A percentile compares a stretch with the other conserved stretches of the same genome.
These are phyloP conservation scores for Diaporthe aspalathi DNA, from an alignment of 2,329 filamentous ascomycete genomes.

Conservation along the genomic window DNA sequence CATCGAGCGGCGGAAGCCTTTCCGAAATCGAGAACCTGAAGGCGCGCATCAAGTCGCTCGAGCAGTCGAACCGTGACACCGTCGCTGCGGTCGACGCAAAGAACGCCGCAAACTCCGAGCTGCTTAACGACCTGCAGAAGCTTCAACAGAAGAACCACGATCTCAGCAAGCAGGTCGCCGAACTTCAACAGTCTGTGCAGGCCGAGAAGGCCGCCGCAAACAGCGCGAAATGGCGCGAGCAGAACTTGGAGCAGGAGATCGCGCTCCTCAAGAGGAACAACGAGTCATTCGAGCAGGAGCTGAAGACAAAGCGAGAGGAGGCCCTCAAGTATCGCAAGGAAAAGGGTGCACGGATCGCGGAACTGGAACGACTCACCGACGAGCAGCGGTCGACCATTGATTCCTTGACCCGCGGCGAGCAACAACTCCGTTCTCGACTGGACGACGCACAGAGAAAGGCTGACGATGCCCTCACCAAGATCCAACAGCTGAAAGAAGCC, in stretches of 20 bases:
- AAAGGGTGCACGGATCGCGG: constrained; percentile 88
- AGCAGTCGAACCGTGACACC: constrained; percentile 92
- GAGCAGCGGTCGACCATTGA: constrained; percentile 84
- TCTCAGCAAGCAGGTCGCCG: constrained; percentile 83
- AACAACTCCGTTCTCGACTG: constrained; percentile 81
- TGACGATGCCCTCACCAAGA: constrained; percentile 82
- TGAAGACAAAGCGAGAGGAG: constrained; percentile 90
- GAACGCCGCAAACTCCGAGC: constrained; percentile 83
- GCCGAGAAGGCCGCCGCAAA: constrained; percentile 82
- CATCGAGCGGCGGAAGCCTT: constrained; percentile 78
- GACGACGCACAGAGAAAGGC: constrained; percentile 88
- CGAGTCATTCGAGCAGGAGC: constrained; percentile 91
- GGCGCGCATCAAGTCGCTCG: constrained; percentile 85
- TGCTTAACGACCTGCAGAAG: constrained; percentile 86
- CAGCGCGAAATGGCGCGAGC: constrained; percentile 89
- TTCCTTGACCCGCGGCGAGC: constrained; percentile 81
- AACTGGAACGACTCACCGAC: constrained; percentile 89
- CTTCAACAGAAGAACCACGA: constrained; percentile 91
- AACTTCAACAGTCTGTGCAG: constrained; percentile 86
- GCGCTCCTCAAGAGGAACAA: constrained; percentile 89
- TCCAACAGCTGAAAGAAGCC: constrained; percentile 88
- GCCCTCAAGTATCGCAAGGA: constrained; percentile 93
- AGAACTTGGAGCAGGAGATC: constrained; percentile 89
- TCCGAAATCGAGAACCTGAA: constrained; percentile 81
- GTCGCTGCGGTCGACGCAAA: constrained; percentile 91